Evolutionary conservation across 306 rosid species (phyloP).

Genomic region (Lathyrus aphaca): DNA sequence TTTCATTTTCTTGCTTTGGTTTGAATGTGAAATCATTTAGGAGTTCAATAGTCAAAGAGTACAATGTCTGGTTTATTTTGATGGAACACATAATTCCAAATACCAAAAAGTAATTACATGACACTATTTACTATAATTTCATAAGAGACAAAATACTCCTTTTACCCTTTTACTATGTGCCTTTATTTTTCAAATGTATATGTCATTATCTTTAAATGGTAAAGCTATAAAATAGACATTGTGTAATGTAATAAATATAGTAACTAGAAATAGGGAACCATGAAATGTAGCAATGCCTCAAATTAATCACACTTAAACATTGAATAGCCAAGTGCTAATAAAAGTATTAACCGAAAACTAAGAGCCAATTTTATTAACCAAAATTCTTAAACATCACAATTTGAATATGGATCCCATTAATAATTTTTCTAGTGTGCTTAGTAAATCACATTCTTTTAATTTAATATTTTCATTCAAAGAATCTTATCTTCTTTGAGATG

Average conservation of each 20-base stretch:
- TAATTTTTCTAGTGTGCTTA: background rate
- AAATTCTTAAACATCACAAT: constrained; percentile 8
- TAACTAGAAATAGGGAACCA: constrained; percentile 12
- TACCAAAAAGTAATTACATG: constrained; percentile 1
- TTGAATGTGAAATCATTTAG: constrained; percentile 16
- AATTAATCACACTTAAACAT: background rate
- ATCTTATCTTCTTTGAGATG: background rate
- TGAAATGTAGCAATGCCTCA: constrained; percentile 6
- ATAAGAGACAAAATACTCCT: constrained; percentile 37
- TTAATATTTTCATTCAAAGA: background rate
- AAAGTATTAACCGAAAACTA: constrained; percentile 28
- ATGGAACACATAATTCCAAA: constrained; percentile 30
- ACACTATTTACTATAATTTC: constrained; percentile 17
- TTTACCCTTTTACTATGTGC: constrained; percentile 8
- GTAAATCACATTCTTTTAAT: constrained; percentile 18
- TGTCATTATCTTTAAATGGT: constrained; percentile 19
- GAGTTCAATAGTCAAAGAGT: constrained; percentile 37
- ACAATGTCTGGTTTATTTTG: constrained; percentile 23
- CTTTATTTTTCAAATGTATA: background rate
- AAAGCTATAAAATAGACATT: constrained; percentile 2
- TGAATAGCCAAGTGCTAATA: background rate
- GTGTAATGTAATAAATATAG: background rate
- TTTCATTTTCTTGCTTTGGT: constrained; percentile 24
- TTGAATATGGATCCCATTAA: constrained; percentile 17
- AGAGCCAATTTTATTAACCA: background rate